phyloP scores from a whole-genome alignment of 192 early-diverging fungal genomes.

The Chytriomyces hyalinus region DNA sequence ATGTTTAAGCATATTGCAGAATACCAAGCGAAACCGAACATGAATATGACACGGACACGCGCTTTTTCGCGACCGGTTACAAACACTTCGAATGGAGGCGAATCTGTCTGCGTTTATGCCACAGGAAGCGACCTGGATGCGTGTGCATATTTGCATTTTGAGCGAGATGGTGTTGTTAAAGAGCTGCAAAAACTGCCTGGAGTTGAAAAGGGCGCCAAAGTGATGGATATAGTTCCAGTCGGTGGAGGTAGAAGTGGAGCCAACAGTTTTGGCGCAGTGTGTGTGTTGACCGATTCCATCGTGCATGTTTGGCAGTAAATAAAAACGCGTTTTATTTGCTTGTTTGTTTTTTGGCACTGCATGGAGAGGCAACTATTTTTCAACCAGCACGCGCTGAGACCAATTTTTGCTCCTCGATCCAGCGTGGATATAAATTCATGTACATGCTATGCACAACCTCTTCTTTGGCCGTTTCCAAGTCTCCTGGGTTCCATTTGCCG shows the following conservation, averaged over 20 bases:
- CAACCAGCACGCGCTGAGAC: too few species aligned
- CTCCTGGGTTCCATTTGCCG: conserved; percentile 6
- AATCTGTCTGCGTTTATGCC: neutral
- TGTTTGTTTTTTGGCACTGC: too few species aligned
- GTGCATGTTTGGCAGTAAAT: conserved; percentile 6
- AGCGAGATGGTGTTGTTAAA: neutral
- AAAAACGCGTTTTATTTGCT: too few species aligned
- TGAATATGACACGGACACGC: neutral
- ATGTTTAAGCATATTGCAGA: neutral
- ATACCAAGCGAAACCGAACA: neutral
- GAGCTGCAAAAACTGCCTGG: conserved; percentile 11
- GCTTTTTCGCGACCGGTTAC: neutral
- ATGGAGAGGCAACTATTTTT: too few species aligned
- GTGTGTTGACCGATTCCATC: conserved; percentile 14
- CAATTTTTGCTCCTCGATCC: neutral
- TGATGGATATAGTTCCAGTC: neutral
- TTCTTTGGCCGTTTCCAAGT: conserved; percentile 15
- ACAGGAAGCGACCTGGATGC: neutral
- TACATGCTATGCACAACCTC: conserved; percentile 22
- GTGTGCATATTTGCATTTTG: neutral
- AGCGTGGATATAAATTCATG: conserved; percentile 17
- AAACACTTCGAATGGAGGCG: too few species aligned
- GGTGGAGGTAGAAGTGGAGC: neutral
- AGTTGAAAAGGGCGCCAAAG: neutral
- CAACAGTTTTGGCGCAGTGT: too few species aligned